Conservation (phyloP, 1,139 yeast species). For the Protomyces gravidus region DNA sequence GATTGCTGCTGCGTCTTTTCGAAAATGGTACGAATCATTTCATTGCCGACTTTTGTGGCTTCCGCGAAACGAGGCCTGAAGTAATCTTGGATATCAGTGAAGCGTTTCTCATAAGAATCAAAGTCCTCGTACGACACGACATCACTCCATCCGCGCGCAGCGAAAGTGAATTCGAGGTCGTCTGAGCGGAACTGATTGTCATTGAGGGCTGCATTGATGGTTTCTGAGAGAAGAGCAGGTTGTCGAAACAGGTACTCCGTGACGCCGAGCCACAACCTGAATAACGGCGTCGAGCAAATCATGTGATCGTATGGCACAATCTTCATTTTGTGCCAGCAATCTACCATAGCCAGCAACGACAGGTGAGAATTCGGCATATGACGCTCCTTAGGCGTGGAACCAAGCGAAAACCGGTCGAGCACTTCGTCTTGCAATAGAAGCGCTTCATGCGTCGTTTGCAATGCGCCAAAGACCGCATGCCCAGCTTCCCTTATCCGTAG, state of each 20-base stretch:
- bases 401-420: constrained; percentile 71
- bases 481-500: constrained; percentile 63
- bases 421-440: constrained; percentile 73
- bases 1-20: constrained; percentile 21
- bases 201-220: constrained; percentile 64
- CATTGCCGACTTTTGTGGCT: constrained; percentile 88
- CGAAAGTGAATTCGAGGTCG: constrained; percentile 59
- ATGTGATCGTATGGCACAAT: constrained; percentile 94
- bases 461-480: constrained; percentile 62
- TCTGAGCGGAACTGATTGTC: constrained; percentile 74
- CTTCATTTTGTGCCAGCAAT: constrained; percentile 80
- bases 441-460: constrained; percentile 46
- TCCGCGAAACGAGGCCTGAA: constrained; percentile 83
- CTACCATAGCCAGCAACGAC: constrained; percentile 82
- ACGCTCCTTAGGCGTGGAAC: constrained; percentile 68
- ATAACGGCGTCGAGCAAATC: constrained; percentile 90
- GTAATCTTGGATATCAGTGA: constrained; percentile 72
- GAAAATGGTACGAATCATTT: constrained; percentile 80
- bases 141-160: constrained; percentile 62
- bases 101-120: constrained; percentile 63
- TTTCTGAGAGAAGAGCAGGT: constrained; percentile 72
- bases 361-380: constrained; percentile 81
- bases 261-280: constrained; percentile 88
- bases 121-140: constrained; percentile 75
- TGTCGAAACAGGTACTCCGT: constrained; percentile 86